These are phyloP conservation scores for Sporothrix globosa DNA, from an alignment of 2,329 filamentous ascomycete species.

Conservation along the genomic window DNA sequence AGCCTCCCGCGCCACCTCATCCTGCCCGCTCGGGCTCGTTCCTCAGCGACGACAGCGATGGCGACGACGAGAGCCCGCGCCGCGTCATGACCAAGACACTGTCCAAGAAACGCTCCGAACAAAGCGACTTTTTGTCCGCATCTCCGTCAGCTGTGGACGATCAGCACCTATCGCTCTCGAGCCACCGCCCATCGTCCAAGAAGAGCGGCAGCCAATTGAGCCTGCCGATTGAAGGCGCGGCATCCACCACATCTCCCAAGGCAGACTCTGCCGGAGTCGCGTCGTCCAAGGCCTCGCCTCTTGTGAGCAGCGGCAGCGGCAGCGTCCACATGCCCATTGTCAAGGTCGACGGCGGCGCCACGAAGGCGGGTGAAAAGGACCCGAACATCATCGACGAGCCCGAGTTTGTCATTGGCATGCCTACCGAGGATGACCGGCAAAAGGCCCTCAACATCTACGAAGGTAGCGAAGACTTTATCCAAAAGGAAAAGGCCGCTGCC, in stretches of 20 bases:
- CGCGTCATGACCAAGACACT: constrained; percentile 33
- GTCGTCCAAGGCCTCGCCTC: constrained; percentile 46
- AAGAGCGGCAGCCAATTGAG: constrained; percentile 41
- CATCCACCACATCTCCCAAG: constrained; percentile 37
- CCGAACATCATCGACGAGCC: constrained; percentile 59
- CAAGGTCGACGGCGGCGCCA: constrained; percentile 45
- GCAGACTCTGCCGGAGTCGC: constrained; percentile 36
- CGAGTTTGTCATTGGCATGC: constrained; percentile 60
- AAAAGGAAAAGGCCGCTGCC: constrained; percentile 77
- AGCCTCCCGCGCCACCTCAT: constrained; percentile 43
- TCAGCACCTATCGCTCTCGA: constrained; percentile 25
- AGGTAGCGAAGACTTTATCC: constrained; percentile 78
- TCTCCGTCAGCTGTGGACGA: constrained; percentile 33
- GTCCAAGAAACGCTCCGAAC: constrained; percentile 24
- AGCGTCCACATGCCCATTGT: constrained; percentile 47
- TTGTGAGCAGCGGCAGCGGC: not conserved
- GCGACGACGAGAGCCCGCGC: constrained; percentile 50
- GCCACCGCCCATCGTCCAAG: constrained; percentile 3
- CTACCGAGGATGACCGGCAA: constrained; percentile 70
- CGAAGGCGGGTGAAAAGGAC: not conserved
- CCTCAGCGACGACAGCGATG: constrained; percentile 57
- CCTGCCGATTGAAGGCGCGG: constrained; percentile 49
- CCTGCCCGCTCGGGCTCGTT: constrained; percentile 52
- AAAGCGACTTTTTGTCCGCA: constrained; percentile 29
- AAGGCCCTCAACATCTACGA: constrained; percentile 83